phyloP scores from a whole-genome alignment of 345 rosid species.

The Rhodomyrtus tomentosa region DNA sequence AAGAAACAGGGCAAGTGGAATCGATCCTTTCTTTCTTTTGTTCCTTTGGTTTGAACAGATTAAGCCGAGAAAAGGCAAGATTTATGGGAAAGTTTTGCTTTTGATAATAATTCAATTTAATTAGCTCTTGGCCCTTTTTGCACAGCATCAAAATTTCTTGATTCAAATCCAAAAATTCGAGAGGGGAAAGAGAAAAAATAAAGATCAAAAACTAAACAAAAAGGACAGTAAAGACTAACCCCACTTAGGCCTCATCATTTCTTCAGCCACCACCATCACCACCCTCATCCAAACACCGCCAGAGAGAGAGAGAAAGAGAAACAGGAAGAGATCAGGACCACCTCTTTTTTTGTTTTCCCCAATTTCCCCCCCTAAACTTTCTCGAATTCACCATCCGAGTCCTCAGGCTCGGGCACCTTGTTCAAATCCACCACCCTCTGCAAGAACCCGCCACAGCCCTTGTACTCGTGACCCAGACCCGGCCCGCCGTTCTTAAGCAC shows the following conservation, averaged over 20 bases:
- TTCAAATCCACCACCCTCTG: conserved; percentile 75
- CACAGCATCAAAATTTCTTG: conserved; percentile 2
- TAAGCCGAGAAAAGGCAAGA: neutral
- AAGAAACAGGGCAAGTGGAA: neutral
- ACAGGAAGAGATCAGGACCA: neutral
- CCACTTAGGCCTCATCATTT: neutral
- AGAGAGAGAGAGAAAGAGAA: neutral
- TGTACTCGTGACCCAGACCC: conserved; percentile 14
- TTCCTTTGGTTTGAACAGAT: neutral
- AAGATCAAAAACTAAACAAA: neutral
- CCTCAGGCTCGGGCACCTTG: conserved; percentile 92
- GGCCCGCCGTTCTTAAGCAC: neutral
- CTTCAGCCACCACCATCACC: neutral
- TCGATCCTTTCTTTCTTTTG: neutral
- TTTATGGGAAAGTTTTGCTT: neutral
- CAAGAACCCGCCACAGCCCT: conserved; percentile 30
- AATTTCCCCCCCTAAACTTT: neutral
- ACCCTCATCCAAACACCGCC: neutral
- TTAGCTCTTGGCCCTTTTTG: neutral
- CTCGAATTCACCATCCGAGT: conserved; percentile 22
- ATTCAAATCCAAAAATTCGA: neutral
- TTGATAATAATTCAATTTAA: neutral
- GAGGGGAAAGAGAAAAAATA: neutral
- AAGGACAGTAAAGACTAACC: neutral
- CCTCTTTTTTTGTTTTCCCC: neutral